These are phyloP conservation scores for Panicum virgatum DNA, from an alignment of 202 grass and related monocot species.

Conservation along the genomic window DNA sequence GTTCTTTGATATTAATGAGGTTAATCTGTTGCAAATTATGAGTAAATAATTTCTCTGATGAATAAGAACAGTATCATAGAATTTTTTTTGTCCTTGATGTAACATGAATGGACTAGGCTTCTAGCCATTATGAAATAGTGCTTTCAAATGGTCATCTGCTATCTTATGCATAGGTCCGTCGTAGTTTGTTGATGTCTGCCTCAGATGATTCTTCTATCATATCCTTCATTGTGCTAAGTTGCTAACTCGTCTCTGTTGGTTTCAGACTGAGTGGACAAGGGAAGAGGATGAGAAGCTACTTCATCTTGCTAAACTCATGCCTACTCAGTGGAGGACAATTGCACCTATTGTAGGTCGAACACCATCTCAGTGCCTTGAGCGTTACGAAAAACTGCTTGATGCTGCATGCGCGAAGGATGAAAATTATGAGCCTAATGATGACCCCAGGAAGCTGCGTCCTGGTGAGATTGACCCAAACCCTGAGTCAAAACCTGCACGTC, in stretches of 20 bases:
- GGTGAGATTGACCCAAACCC: conserved; percentile 94
- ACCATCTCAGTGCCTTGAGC: conserved; percentile 85
- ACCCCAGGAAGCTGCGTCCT: conserved; percentile 80
- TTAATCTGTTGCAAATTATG: background rate
- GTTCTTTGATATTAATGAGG: background rate
- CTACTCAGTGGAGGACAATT: conserved; percentile 96
- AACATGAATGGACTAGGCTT: background rate
- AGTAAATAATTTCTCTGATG: background rate
- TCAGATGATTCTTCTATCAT: background rate
- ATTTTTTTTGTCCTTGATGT: background rate
- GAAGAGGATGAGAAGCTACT: conserved; percentile 97
- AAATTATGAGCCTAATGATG: conserved; percentile 84
- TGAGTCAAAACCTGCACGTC: conserved; percentile 86
- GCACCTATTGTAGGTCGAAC: conserved; percentile 91
- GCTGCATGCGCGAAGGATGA: conserved; percentile 86
- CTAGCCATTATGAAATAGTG: background rate
- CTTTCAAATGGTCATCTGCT: conserved; percentile 26
- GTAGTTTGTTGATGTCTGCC: background rate
- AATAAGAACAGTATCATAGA: background rate
- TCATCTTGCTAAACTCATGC: conserved; percentile 98
- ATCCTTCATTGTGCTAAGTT: conserved; percentile 21
- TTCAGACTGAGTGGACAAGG: conserved; percentile 95
- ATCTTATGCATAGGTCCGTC: background rate
- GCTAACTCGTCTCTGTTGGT: conserved; percentile 40
- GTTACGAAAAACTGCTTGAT: conserved; percentile 88